Evolutionary conservation across 345 rosid genomes (phyloP), one percentile per base, ranked within the genome.

Genomic region (Eutrema heterophyllum): DNA sequence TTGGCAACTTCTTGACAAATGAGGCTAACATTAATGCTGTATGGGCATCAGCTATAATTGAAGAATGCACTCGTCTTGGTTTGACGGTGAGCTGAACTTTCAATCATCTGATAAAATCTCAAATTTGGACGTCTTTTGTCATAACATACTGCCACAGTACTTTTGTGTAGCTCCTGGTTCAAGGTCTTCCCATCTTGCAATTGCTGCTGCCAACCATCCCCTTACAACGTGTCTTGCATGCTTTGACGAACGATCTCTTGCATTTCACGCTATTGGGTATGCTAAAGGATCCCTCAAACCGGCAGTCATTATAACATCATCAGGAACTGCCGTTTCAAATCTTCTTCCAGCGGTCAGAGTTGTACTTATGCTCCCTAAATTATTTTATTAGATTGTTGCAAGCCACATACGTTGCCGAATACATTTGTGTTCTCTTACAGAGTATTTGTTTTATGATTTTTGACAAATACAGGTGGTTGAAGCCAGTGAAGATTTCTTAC

Each of bases 291-390:
- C 96, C 74, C 83, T 76, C 24, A 87, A 79, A 78, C 96, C 94
- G 1, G 97, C 98, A 7, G 90, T 89, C 40, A 72, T 94, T 72
- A 86, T 94, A 81, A 94, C 97, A 43, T 82, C 98, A 33, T 94
- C 98, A 58, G 98, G 98, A 81, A 94, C 98, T 54, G 98, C 98
- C 33, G 96, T 91, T 67, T 94, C 98, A 70, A 94, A 94, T 83
- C 98, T 94, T 84, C 83, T 89, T 80, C 98, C 98, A 59, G 97
- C 98, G 80, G 98, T 94, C 73, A 93, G 98, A 72, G 3, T 74
- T 38, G 6, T 69, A 11, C 60, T 51, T 36, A 21, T 38, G 57
- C 63, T 12, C 58, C 56, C 52, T 24, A 40, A 67, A 39, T 52
- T 70, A 3, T 13, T 1, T 21, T 21, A 21, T 21, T 21, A 21